Evolutionary conservation across 352 stramenopile species (phyloP), one percentile per base, ranked within the genome.

Genomic region (Blastocystis sp.): DNA sequence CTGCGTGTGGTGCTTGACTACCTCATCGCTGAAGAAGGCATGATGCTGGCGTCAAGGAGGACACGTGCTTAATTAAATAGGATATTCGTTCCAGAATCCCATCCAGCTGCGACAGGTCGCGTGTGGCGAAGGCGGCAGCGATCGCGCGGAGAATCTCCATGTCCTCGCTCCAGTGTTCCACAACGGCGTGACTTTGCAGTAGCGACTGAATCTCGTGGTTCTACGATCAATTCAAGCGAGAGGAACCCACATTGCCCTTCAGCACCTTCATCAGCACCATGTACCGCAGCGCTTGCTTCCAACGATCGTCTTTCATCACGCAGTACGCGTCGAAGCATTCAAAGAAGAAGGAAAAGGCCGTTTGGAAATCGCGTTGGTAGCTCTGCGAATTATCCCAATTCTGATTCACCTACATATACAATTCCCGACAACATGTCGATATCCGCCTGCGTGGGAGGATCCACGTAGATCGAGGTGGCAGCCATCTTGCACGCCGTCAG

Each of bases 291-390:
- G 92, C 97, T 44, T 89, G 84, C 7, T 90, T 87, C 24, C 91
- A 90, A 38, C 93, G 90, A 21, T 88, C 87, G 71, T 95, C 90
- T 87, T 97, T 93, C 16, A 97, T 88, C 51, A 91, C 91, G 67
- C 96, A 92, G 59, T 98, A 96, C 6, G 94, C 94, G 88, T 97
- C 94, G 78, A 97, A 97, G 0, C 93, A 91, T 87, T 99, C 96
- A 72, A 98, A 95, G 89, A 99, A 99, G 91, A 98, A 99, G 57
- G 95, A 98, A 88, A 98, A 97, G 11, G 95, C 94, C 21, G 95
- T 99, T 89, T 97, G 97, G 91, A 98, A 98, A 90, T 99, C 96
- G 51, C 93, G 91, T 89, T 99, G 96, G 87, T 99, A 95, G 11
- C 93, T 96, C 92, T 88, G 98, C 95, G 71, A 95, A 91, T 71